Conservation (phyloP, 495 filamentous ascomycete genomes). For the Friedmanniomyces endolithicus region DNA sequence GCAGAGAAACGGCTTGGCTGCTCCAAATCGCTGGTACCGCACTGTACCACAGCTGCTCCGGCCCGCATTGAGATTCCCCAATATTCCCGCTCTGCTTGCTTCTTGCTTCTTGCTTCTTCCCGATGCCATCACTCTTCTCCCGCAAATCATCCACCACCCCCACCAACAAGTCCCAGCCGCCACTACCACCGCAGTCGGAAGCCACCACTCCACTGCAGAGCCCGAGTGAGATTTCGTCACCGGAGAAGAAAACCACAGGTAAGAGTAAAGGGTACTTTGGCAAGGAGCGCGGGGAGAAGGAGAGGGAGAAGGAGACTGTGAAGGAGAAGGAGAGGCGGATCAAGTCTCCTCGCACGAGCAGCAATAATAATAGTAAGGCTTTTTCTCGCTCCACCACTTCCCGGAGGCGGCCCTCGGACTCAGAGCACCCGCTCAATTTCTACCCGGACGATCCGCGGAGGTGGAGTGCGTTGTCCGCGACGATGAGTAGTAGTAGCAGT, state of each 20-base stretch:
- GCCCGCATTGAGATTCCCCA: neutral
- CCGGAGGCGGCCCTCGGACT: slow-evolving; percentile 18
- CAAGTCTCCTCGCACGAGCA: slow-evolving; percentile 5
- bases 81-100: neutral
- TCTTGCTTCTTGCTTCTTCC: neutral
- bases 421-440: slow-evolving; percentile 67
- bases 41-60: neutral
- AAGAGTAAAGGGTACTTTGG: neutral
- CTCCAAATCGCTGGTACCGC: neutral
- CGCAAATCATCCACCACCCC: slow-evolving; percentile 2
- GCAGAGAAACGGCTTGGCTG: neutral
- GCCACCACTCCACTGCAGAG: neutral
- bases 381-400: neutral
- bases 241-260: slow-evolving; percentile 3
- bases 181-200: neutral
- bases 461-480: slow-evolving; percentile 47
- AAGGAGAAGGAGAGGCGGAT: slow-evolving; percentile 4
- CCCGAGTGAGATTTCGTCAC: neutral
- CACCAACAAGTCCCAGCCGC: neutral
- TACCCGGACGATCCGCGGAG: slow-evolving; percentile 68
- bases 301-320: slow-evolving; percentile 1
- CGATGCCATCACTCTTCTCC: slow-evolving; percentile 12
- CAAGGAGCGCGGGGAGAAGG: slow-evolving; percentile 3
- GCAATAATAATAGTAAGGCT: slow-evolving; percentile 2
- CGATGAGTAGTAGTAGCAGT: slow-evolving; percentile 34